phyloP scores from a whole-genome alignment of 805 yeast species.

The Candida ortonii region DNA sequence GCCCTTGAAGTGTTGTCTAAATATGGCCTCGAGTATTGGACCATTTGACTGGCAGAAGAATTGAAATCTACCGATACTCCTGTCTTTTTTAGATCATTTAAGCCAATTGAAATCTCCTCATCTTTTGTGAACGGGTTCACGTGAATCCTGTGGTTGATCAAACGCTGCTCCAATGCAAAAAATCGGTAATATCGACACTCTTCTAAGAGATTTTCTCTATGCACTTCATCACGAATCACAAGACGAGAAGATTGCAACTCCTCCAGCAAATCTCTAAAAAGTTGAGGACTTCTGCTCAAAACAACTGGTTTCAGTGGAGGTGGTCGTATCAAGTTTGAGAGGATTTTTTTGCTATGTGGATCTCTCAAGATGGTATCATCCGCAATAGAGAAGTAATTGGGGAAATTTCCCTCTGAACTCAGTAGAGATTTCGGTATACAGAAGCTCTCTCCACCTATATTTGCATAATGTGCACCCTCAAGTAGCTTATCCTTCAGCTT shows the following conservation, averaged over 20 bases:
- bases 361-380: slow-evolving; percentile 51
- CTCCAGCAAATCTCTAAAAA: slow-evolving; percentile 55
- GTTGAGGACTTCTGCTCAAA: slow-evolving; percentile 47
- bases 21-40: slow-evolving; percentile 46
- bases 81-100: slow-evolving; percentile 43
- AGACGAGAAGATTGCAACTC: slow-evolving; percentile 54
- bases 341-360: slow-evolving; percentile 36
- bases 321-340: slow-evolving; percentile 59
- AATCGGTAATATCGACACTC: slow-evolving; percentile 82
- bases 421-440: slow-evolving; percentile 57
- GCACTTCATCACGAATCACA: slow-evolving; percentile 47
- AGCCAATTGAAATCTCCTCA: slow-evolving; percentile 56
- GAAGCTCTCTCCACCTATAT: slow-evolving; percentile 60
- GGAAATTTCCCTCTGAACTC: slow-evolving; percentile 61
- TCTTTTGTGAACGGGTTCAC: slow-evolving; percentile 48
- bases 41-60: slow-evolving; percentile 16
- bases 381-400: slow-evolving; percentile 72
- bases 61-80: slow-evolving; percentile 32
- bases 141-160: slow-evolving; percentile 50
- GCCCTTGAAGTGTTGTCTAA: slow-evolving; percentile 38
- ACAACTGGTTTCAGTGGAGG: slow-evolving; percentile 68
- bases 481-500: slow-evolving; percentile 48
- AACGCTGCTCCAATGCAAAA: slow-evolving; percentile 66
- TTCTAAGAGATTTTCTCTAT: slow-evolving; percentile 53
- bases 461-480: slow-evolving; percentile 54